Percentiles rank a stretch among this genome's conserved stretches.
Evolutionary conservation across 2,329 filamentous ascomycete species (phyloP).

Genomic region (Arthrobotrys pseudoclavata): DNA sequence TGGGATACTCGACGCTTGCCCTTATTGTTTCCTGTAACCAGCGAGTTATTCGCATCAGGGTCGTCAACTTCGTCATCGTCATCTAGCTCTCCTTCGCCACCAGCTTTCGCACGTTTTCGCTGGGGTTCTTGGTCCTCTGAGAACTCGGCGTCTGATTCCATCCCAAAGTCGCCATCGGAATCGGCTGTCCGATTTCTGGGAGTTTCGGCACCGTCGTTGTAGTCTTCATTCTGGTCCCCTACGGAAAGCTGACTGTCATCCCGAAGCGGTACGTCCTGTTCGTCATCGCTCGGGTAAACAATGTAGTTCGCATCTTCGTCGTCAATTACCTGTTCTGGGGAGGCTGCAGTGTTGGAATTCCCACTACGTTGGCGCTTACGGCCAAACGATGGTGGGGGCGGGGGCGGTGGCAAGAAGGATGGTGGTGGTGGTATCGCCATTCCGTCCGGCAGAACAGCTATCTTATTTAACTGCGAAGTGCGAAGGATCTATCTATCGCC

Average conservation of each 20-base stretch:
- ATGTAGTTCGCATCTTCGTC: constrained; percentile 56
- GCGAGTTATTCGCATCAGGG: constrained; percentile 35
- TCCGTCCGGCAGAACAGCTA: constrained; percentile 52
- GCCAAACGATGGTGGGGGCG: constrained; percentile 41
- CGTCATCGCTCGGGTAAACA: constrained; percentile 54
- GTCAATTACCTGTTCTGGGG: constrained; percentile 2
- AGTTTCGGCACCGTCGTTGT: constrained; percentile 63
- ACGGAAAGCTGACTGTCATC: not conserved
- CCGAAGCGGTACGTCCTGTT: constrained; percentile 11
- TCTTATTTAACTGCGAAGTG: constrained; percentile 53
- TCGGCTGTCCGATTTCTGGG: constrained; percentile 63
- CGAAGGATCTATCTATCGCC: constrained; percentile 36
- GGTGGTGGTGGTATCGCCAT: constrained; percentile 43
- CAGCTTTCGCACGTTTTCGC: constrained; percentile 64
- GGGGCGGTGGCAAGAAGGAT: constrained; percentile 51
- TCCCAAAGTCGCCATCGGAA: constrained; percentile 62
- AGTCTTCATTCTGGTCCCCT: constrained; percentile 64
- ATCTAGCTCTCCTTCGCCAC: constrained; percentile 59
- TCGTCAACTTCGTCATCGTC: constrained; percentile 57
- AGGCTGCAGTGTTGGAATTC: not conserved
- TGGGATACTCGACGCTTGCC: constrained; percentile 63
- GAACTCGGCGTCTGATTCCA: constrained; percentile 62
- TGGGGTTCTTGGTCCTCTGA: constrained; percentile 65
- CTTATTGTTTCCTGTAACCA: constrained; percentile 64
- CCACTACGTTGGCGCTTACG: constrained; percentile 50